These are phyloP conservation scores for Inga laurina DNA, from an alignment of 306 rosid species.

Conservation along the genomic window DNA sequence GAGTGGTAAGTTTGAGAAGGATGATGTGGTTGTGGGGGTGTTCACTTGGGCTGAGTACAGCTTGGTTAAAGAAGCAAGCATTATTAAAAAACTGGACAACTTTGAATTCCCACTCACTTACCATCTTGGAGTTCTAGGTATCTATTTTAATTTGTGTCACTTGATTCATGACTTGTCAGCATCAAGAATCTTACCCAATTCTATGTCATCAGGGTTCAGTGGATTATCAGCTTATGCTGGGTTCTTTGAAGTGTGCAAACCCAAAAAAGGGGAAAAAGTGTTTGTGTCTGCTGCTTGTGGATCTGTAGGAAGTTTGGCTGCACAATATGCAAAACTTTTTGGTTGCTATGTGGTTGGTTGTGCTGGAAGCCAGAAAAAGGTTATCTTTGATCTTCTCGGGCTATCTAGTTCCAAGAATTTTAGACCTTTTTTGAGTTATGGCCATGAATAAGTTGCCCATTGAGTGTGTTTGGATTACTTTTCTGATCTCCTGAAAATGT, in stretches of 20 bases:
- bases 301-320: slow-evolving; percentile 68
- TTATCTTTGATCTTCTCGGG: neutral
- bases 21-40: slow-evolving; percentile 66
- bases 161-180: neutral
- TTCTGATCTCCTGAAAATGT: too few relatives aligned
- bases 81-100: slow-evolving; percentile 58
- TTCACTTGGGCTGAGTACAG: slow-evolving; percentile 79
- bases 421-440: neutral
- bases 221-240: slow-evolving; percentile 82
- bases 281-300: slow-evolving; percentile 82
- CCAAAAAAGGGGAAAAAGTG: slow-evolving; percentile 67
- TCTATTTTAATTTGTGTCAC: neutral
- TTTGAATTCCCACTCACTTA: slow-evolving; percentile 60
- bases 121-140: slow-evolving; percentile 70
- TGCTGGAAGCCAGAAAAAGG: slow-evolving; percentile 73
- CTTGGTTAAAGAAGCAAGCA: slow-evolving; percentile 43
- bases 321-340: slow-evolving; percentile 66
- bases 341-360: slow-evolving; percentile 90
- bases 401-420: neutral
- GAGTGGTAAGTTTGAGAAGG: slow-evolving; percentile 56
- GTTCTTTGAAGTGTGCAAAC: slow-evolving; percentile 58
- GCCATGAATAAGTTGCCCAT: neutral
- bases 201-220: slow-evolving; percentile 44
- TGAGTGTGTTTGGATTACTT: too few relatives aligned
- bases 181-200: neutral